Evolutionary conservation across 75 land plant genomes (phyloP).

Genomic region (Chamaecyparis obtusa): DNA sequence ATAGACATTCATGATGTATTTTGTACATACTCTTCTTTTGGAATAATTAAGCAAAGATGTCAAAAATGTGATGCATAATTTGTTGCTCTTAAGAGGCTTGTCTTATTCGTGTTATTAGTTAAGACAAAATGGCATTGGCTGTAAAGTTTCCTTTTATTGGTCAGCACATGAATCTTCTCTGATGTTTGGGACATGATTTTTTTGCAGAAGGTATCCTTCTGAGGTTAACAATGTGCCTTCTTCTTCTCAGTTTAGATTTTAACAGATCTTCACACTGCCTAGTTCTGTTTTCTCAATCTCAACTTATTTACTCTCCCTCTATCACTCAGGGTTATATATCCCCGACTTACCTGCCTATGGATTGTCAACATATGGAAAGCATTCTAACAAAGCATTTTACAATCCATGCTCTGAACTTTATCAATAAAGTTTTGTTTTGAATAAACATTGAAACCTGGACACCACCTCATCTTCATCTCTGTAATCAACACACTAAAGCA

Average conservation of each 20-base stretch:
- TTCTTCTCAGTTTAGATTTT: neutral
- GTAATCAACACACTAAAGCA: neutral
- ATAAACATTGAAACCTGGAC: neutral
- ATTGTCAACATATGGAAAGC: neutral
- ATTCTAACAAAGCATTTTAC: too few relatives aligned
- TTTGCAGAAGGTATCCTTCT: neutral
- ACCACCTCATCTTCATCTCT: neutral
- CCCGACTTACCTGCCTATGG: neutral
- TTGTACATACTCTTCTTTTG: neutral
- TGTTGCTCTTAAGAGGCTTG: neutral
- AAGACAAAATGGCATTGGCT: neutral
- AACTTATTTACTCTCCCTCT: too few relatives aligned
- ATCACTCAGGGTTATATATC: neutral
- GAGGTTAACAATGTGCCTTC: neutral
- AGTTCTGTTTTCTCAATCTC: too few relatives aligned
- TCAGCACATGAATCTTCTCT: neutral
- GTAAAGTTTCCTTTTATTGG: neutral
- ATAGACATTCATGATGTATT: neutral
- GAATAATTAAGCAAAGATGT: neutral
- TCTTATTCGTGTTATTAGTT: neutral
- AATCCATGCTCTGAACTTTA: too few relatives aligned
- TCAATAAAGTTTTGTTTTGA: too few relatives aligned
- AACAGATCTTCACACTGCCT: neutral
- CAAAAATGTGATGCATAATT: neutral
- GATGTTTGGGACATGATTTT: neutral